These are phyloP conservation scores for Cutaneotrichosporon curvatum DNA, from an alignment of 1,284 basidiomycete genomes.

Conservation along the genomic window DNA sequence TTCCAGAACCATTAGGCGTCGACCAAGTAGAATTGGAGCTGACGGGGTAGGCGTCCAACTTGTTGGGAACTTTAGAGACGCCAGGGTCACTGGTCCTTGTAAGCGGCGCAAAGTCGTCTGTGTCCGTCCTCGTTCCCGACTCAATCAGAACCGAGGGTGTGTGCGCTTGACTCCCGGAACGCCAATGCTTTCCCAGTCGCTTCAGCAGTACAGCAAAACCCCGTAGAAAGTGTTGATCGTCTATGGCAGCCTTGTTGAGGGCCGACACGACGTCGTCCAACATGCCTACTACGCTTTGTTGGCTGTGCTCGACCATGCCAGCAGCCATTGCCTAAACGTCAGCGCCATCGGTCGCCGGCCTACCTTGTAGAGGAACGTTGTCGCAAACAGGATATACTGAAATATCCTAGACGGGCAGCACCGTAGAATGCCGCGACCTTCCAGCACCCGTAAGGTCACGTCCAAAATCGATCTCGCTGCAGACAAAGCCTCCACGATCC, in stretches of 20 bases:
- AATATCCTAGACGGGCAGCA: conserved; percentile 10
- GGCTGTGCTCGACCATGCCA: conserved; percentile 13
- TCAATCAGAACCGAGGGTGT: neutral
- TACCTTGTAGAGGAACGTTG: conserved; percentile 17
- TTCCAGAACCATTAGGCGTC: too few species aligned
- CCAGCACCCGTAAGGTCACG: conserved; percentile 8
- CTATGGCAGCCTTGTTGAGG: conserved; percentile 8
- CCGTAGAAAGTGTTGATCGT: conserved; percentile 12
- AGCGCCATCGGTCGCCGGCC: neutral
- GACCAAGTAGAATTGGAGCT: too few species aligned
- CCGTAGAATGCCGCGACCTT: conserved; percentile 5
- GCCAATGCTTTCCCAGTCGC: conserved; percentile 15
- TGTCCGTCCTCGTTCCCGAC: neutral
- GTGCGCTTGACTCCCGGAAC: neutral
- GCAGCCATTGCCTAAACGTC: conserved; percentile 9
- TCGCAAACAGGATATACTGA: conserved; percentile 15
- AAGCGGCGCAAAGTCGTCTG: too few species aligned
- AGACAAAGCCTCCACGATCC: conserved; percentile 13
- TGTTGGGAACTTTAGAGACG: neutral
- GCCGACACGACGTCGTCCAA: conserved; percentile 7
- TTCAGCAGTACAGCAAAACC: conserved; percentile 11
- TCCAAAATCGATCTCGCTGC: conserved; percentile 14
- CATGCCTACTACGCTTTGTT: conserved; percentile 3
- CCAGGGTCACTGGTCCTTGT: neutral
- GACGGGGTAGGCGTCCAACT: too few species aligned